Evolutionary conservation across 805 yeast genomes (phyloP), one percentile per base, ranked within the genome.

Genomic region (Wickerhamiella domercqiae): DNA sequence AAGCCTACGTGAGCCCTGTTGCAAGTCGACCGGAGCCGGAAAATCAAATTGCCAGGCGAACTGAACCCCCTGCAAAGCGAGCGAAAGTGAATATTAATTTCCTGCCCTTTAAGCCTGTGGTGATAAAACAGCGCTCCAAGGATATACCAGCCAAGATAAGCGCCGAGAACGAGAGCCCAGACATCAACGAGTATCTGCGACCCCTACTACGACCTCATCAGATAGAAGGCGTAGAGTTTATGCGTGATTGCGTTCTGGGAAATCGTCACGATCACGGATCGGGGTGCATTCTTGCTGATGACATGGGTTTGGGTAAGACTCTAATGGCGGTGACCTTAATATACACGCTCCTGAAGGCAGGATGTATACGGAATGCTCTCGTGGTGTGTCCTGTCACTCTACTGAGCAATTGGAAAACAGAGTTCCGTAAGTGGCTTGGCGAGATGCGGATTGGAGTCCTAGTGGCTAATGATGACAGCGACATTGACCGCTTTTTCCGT

Each of bases 221-320:
- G 54, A 57, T 70, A 11, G 86, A 78, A 45, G 98, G 95, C 2
- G 80, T 87, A 0, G 54, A 59, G 37, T 90, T 90, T 50, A 59
- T 90, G 47, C 82, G 82, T 52, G 78, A 79, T 39, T 81, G 94
- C 47, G 68, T 86, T 1, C 71, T 78, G 76, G 93, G 93, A 0
- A 58, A 68, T 36, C 60, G 68, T 19, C 67, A 65, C 3, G 57
- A 57, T 16, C 35, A 45, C 9, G 60, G 62, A 2, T 70, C 71
- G 0, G 97, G 98, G 0, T 86, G 87, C 2, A 59, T 90, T 4
- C 56, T 90, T 31, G 98, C 98, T 0, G 98, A 90, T 56, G 97
- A 87, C 49, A 90, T 90, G 98, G 98, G 98, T 0, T 62, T 90
- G 14, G 95, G 95, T 2, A 80, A 80, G 50, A 86, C 97, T 0